Base-by-base conservation (phyloP, 176 grass and related monocot species). In the Olyra latifolia region DNA sequence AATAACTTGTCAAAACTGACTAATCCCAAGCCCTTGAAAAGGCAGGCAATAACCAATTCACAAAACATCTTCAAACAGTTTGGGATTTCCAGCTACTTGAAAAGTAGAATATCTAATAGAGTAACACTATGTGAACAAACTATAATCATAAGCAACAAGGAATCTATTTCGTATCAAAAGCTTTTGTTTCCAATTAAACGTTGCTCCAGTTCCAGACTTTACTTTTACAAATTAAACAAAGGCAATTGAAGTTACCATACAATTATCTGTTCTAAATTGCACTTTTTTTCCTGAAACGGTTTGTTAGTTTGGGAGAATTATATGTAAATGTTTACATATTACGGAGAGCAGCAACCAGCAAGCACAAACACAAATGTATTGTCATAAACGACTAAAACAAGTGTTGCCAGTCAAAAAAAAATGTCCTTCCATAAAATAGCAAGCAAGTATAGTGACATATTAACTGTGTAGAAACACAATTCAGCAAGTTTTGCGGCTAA, bases 401-500 rank as follows among this genome's bases (percentile, higher is more conserved):
- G 42, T 25, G 32, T 22, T 72, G n/a, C n/a, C 47, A 65, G 47
- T 55, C 1, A 66, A 67, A 81, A 56, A 14, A 50, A 85, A 81
- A 72, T 1, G 7, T 3, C 14, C 2, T 82, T 66, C 47, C 60
- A 65, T 53, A 44, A 88, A 76, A 47, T 73, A 72, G 41, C 58
- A 76, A 32, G 71, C 39, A 40, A 27, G 45, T 0, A 11, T 13
- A 44, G 54, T 8, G 12, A 0, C 71, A 44, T 55, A 46, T 54
- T n/a, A 75, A 54, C n/a, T 52, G 27, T 54, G 15, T 39, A 81
- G 45, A 89, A 66, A 66, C 77, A 58, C 17, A 59, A 25, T 61
- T 35, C 15, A 27, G 24, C 0, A 2, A 72, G 30, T n/a, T 81
- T 68, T 57, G 35, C 24, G 14, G 55, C 38, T 46, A 82, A 62